Conservation (phyloP, 495 filamentous ascomycete genomes). For the Sporormia fimetaria region DNA sequence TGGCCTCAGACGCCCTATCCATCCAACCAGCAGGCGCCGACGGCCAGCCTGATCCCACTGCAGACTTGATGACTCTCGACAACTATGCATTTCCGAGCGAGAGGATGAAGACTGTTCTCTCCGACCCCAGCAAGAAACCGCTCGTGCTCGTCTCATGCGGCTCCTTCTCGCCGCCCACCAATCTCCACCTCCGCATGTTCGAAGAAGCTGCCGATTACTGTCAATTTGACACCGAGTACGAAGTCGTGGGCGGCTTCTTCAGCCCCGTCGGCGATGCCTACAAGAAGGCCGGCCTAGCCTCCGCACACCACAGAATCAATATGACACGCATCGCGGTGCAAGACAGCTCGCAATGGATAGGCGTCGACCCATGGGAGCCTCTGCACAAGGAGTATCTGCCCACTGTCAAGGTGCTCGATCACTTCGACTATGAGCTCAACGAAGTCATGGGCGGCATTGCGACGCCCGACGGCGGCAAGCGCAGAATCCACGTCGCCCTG, state of each 20-base stretch:
- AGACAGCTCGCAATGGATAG: conserved; percentile 35
- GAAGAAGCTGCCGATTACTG: conserved; percentile 79
- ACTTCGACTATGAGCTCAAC: conserved; percentile 84
- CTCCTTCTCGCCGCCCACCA: conserved; percentile 78
- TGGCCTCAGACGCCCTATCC: background rate
- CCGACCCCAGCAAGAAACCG: conserved; percentile 55
- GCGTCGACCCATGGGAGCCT: conserved; percentile 65
- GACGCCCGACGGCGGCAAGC: conserved; percentile 46
- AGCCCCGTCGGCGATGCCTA: conserved; percentile 77
- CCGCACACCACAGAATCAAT: conserved; percentile 53
- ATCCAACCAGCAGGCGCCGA: conserved; percentile 8
- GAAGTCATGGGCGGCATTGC: conserved; percentile 62
- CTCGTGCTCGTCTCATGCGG: conserved; percentile 82
- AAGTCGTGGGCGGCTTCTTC: conserved; percentile 75
- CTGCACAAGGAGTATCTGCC: conserved; percentile 71
- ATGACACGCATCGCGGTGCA: conserved; percentile 62
- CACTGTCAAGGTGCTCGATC: conserved; percentile 77
- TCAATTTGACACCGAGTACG: conserved; percentile 70
- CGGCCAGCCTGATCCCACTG: conserved; percentile 4
- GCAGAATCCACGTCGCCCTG: conserved; percentile 54
- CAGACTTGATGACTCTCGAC: conserved; percentile 27
- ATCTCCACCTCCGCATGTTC: conserved; percentile 87
- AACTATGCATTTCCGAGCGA: conserved; percentile 64
- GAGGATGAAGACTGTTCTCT: conserved; percentile 58
- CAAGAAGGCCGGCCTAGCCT: conserved; percentile 78